A percentile compares a stretch with the other conserved stretches of the same genome.
These are phyloP conservation scores for Phytophthora multivora DNA, from an alignment of 352 stramenopile genomes.

Conservation along the genomic window DNA sequence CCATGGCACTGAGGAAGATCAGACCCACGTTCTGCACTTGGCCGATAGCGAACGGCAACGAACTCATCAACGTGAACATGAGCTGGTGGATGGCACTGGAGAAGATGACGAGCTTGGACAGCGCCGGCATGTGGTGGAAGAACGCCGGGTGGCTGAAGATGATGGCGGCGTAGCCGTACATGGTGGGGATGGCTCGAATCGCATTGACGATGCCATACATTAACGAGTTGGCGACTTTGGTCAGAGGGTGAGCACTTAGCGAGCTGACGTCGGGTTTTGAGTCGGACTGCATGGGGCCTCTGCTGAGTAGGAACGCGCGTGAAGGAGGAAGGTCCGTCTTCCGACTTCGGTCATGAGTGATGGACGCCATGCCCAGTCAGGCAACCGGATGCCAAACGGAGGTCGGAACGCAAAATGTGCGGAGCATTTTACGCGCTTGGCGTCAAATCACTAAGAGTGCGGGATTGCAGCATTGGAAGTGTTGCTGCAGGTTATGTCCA, in stretches of 20 bases:
- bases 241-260: conserved; percentile 13
- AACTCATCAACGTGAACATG: conserved; percentile 87
- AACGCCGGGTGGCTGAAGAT: conserved; percentile 94
- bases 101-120: conserved; percentile 96
- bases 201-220: conserved; percentile 92
- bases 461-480: conserved; percentile 18
- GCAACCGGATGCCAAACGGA: neutral
- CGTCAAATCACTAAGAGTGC: conserved; percentile 24
- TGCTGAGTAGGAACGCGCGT: conserved; percentile 26
- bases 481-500: conserved; percentile 16
- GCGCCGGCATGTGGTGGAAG: conserved; percentile 80
- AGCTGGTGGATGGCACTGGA: conserved; percentile 95
- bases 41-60: conserved; percentile 96
- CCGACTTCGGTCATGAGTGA: conserved; percentile 21
- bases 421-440: neutral
- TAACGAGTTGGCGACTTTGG: conserved; percentile 61
- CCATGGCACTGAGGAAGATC: conserved; percentile 96
- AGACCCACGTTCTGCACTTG: conserved; percentile 98
- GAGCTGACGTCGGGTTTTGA: conserved; percentile 7
- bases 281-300: conserved; percentile 10
- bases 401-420: conserved; percentile 29
- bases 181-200: conserved; percentile 92
- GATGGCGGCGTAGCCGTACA: conserved; percentile 95
- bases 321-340: conserved; percentile 15
- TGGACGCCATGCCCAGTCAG: conserved; percentile 22